phyloP scores from a whole-genome alignment of 2,329 filamentous ascomycete species.

The Huntiella decipiens region DNA sequence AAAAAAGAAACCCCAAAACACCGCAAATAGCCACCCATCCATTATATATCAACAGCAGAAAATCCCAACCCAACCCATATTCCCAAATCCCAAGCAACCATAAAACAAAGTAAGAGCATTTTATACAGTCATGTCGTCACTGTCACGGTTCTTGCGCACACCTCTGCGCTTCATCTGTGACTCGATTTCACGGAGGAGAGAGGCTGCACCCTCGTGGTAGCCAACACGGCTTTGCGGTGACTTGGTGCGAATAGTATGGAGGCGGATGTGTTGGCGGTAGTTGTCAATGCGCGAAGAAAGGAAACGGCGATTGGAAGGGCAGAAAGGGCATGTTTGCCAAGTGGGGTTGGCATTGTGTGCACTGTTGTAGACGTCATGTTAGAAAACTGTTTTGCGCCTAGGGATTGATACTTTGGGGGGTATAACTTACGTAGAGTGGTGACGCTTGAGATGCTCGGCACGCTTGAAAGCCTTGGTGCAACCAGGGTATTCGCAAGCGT shows the following conservation, averaged over 20 bases:
- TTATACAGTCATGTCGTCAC: background rate
- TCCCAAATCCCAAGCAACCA: background rate
- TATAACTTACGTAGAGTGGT: slow-evolving; percentile 29
- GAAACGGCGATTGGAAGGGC: slow-evolving; percentile 11
- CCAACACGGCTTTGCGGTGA: slow-evolving; percentile 17
- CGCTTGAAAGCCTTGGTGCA: slow-evolving; percentile 32
- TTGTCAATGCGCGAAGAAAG: slow-evolving; percentile 19
- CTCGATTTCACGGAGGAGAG: slow-evolving; percentile 12
- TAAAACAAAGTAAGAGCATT: background rate
- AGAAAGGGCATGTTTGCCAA: slow-evolving; percentile 11
- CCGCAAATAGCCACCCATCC: background rate
- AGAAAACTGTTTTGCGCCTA: background rate
- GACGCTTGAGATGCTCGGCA: slow-evolving; percentile 37
- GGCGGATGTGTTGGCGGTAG: slow-evolving; percentile 20
- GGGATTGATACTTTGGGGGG: background rate
- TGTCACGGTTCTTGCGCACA: slow-evolving; percentile 10
- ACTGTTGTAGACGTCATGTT: slow-evolving; percentile 2
- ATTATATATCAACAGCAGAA: background rate
- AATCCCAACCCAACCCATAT: background rate
- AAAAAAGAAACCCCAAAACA: background rate
- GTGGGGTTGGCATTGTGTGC: slow-evolving; percentile 10
- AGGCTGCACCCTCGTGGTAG: slow-evolving; percentile 16
- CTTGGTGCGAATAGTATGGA: slow-evolving; percentile 18
- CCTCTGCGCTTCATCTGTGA: slow-evolving; percentile 10
- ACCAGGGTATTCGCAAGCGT: slow-evolving; percentile 26